These are phyloP conservation scores for Bremia lactucae DNA, from an alignment of 352 stramenopile species.

Conservation along the genomic window DNA sequence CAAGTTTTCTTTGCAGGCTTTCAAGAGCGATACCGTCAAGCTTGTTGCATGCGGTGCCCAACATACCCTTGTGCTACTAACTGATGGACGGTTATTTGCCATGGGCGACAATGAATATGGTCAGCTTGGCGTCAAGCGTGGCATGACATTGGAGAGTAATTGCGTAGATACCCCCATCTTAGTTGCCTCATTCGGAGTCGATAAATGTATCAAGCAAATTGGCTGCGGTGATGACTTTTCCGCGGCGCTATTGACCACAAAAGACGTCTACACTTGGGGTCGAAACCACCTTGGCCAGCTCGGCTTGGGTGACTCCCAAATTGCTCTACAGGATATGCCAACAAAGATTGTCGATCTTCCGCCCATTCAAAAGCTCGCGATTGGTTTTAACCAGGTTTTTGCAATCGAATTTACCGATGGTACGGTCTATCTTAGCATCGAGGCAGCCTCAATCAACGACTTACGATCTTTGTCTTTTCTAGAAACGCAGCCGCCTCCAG, in stretches of 20 bases:
- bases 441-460: not conserved
- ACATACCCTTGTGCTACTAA: conserved; percentile 58
- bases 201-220: conserved; percentile 32
- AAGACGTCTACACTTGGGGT: conserved; percentile 66
- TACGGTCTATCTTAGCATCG: conserved; percentile 15
- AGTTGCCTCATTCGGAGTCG: conserved; percentile 12
- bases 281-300: conserved; percentile 59
- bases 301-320: conserved; percentile 34
- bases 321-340: conserved; percentile 24
- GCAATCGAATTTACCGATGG: conserved; percentile 64
- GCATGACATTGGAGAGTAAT: conserved; percentile 22
- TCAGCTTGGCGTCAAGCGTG: conserved; percentile 37
- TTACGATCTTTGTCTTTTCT: not conserved
- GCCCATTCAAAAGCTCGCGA: conserved; percentile 47
- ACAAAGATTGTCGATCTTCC: conserved; percentile 47
- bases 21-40: conserved; percentile 41
- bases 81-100: conserved; percentile 45
- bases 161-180: conserved; percentile 28
- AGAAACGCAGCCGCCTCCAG: conserved; percentile 44
- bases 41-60: conserved; percentile 56
- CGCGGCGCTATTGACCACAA: conserved; percentile 34
- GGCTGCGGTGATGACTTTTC: conserved; percentile 58
- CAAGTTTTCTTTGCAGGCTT: conserved; percentile 19
- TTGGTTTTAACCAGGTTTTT: conserved; percentile 68
- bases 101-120: conserved; percentile 72